Evolutionary conservation across 2,329 filamentous ascomycete species (phyloP).

Genomic region (Fusarium newnesense): DNA sequence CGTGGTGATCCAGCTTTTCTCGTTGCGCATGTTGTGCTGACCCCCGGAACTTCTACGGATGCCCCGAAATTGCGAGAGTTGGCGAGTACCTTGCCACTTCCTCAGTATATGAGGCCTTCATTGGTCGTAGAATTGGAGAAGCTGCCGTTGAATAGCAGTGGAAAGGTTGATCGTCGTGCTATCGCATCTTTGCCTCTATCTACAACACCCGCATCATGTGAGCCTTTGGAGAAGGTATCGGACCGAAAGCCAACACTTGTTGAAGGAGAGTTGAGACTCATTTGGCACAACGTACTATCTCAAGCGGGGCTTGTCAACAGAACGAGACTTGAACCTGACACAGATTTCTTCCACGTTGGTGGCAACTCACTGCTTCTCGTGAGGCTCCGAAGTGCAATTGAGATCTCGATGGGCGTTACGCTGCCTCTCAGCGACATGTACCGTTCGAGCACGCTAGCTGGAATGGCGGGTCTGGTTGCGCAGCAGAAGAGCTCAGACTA

Average conservation of each 20-base stretch:
- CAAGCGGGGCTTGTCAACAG: neutral
- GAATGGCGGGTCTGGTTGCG: neutral
- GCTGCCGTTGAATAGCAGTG: neutral
- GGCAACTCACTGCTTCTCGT: neutral
- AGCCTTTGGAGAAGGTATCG: neutral
- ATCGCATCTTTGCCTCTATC: neutral
- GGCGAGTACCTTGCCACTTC: neutral
- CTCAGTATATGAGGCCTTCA: neutral
- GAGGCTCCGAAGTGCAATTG: neutral
- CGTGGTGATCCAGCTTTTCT: neutral
- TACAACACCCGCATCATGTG: neutral
- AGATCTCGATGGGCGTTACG: neutral
- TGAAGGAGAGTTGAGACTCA: neutral
- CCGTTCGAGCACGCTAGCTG: neutral
- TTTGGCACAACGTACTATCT: neutral
- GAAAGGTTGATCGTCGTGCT: neutral
- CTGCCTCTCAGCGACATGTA: neutral
- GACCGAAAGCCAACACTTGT: neutral
- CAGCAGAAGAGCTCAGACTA: neutral
- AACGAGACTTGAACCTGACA: neutral
- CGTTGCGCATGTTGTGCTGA: neutral
- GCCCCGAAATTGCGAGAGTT: accelerated
- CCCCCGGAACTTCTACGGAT: accelerated
- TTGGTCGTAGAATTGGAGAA: neutral
- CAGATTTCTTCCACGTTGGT: neutral